phyloP scores from a whole-genome alignment of 1,284 basidiomycete species.

The Mycosarcoma maydis region DNA sequence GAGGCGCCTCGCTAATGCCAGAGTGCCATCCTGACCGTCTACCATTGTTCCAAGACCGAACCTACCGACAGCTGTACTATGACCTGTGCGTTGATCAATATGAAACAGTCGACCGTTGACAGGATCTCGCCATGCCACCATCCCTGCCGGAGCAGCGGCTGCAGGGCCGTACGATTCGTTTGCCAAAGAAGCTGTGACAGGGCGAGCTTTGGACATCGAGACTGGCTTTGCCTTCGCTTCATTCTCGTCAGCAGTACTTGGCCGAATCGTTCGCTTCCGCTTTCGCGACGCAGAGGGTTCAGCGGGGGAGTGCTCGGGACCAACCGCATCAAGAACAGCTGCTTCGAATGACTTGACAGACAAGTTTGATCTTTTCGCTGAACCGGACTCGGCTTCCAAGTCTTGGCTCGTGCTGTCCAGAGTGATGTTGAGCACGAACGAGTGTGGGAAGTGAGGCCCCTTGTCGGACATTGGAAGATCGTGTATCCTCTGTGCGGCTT shows the following conservation, averaged over 20 bases:
- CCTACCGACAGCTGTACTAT: slow-evolving; percentile 19
- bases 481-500: slow-evolving; percentile 6
- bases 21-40: neutral
- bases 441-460: neutral
- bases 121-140: slow-evolving; percentile 18
- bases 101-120: slow-evolving; percentile 23
- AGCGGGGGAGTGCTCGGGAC: neutral
- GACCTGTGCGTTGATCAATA: slow-evolving; percentile 29
- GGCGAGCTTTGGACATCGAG: neutral
- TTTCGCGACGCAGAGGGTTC: neutral
- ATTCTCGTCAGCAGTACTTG: neutral
- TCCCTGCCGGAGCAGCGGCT: slow-evolving; percentile 6
- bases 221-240: no score
- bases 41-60: neutral
- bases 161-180: slow-evolving; percentile 4
- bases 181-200: slow-evolving; percentile 17
- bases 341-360: slow-evolving; percentile 1
- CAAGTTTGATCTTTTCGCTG: neutral
- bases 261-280: slow-evolving; percentile 7
- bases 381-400: neutral
- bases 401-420: neutral
- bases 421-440: slow-evolving; percentile 12
- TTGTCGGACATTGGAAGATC: neutral
- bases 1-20: no score
- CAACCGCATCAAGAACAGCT: slow-evolving; percentile 15